A percentile compares a stretch with the other conserved stretches of the same genome.
phyloP scores from a whole-genome alignment of 108 stramenopile species.

The Discostella stelligeroides region DNA sequence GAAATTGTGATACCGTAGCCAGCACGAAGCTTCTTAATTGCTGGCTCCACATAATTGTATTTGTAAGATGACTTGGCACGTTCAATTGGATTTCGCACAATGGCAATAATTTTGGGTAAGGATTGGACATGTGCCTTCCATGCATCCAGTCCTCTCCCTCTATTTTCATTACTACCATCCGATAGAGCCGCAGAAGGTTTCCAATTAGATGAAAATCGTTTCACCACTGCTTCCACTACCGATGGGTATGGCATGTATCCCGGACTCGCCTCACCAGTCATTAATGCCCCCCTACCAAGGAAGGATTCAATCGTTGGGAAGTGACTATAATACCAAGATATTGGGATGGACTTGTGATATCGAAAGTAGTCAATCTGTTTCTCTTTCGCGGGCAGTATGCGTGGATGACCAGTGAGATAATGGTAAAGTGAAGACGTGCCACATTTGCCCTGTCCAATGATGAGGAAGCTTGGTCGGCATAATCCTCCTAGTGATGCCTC shows the following conservation, averaged over 20 bases:
- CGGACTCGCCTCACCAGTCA: slow-evolving; percentile 89
- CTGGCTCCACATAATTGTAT: slow-evolving; percentile 80
- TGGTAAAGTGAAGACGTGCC: slow-evolving; percentile 77
- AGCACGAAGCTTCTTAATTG: slow-evolving; percentile 44
- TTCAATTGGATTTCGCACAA: slow-evolving; percentile 79
- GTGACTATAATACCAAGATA: slow-evolving; percentile 77
- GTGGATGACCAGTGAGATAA: slow-evolving; percentile 79
- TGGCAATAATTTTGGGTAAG: slow-evolving; percentile 58
- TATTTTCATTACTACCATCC: not conserved
- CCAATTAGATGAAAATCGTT: slow-evolving; percentile 13
- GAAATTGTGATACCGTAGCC: slow-evolving; percentile 31
- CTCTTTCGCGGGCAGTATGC: slow-evolving; percentile 72
- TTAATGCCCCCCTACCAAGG: slow-evolving; percentile 69
- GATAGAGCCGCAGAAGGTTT: not conserved
- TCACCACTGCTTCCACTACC: slow-evolving; percentile 35
- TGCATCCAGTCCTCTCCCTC: slow-evolving; percentile 14
- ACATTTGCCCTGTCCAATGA: slow-evolving; percentile 89
- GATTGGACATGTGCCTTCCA: slow-evolving; percentile 25
- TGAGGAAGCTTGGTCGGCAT: slow-evolving; percentile 86
- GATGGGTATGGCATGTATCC: slow-evolving; percentile 70
- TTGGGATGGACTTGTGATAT: slow-evolving; percentile 25
- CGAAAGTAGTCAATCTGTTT: slow-evolving; percentile 90
- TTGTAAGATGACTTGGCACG: slow-evolving; percentile 75
- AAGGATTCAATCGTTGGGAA: slow-evolving; percentile 75
- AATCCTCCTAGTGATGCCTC: slow-evolving; percentile 40